phyloP scores from a whole-genome alignment of 1,284 basidiomycete species.

The Leccinum fuscescens region DNA sequence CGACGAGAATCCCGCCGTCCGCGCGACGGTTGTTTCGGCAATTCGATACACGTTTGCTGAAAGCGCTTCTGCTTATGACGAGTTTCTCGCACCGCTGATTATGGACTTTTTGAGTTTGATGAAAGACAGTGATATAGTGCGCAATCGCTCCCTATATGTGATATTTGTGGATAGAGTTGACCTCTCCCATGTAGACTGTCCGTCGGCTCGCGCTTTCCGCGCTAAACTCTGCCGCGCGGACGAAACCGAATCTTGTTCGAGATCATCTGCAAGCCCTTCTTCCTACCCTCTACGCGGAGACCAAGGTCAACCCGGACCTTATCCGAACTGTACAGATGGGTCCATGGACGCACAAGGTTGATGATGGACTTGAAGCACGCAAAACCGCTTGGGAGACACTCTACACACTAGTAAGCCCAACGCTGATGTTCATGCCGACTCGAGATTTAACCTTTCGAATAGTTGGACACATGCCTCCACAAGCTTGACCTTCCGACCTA shows the following conservation, averaged over 20 bases:
- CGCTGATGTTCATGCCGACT: not conserved
- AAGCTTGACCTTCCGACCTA: slow-evolving; percentile 87
- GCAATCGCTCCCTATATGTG: slow-evolving; percentile 22
- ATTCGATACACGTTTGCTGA: slow-evolving; percentile 96
- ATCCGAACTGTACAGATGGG: slow-evolving; percentile 97
- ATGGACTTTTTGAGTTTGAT: slow-evolving; percentile 90
- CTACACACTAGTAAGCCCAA: slow-evolving; percentile 77
- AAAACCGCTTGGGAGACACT: slow-evolving; percentile 98
- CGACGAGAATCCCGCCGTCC: slow-evolving; percentile 66
- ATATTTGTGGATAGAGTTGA: slow-evolving; percentile 1
- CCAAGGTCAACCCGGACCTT: slow-evolving; percentile 75
- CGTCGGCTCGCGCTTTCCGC: slow-evolving; percentile 84
- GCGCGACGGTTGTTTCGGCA: slow-evolving; percentile 91
- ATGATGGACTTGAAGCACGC: slow-evolving; percentile 90
- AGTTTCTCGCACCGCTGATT: slow-evolving; percentile 80
- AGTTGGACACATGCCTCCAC: slow-evolving; percentile 88
- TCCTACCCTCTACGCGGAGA: slow-evolving; percentile 86
- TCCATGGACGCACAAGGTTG: slow-evolving; percentile 94
- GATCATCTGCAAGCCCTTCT: slow-evolving; percentile 80
- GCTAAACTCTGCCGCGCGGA: slow-evolving; percentile 91
- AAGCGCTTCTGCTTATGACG: slow-evolving; percentile 80
- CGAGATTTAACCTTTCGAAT: slow-evolving; percentile 11
- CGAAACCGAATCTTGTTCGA: slow-evolving; percentile 88
- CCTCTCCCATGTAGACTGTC: slow-evolving; percentile 59
- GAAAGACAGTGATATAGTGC: slow-evolving; percentile 80